Percentiles rank a stretch among this genome's conserved stretches.
Conservation (phyloP, 805 yeast species). For the Candida xyloterini region DNA sequence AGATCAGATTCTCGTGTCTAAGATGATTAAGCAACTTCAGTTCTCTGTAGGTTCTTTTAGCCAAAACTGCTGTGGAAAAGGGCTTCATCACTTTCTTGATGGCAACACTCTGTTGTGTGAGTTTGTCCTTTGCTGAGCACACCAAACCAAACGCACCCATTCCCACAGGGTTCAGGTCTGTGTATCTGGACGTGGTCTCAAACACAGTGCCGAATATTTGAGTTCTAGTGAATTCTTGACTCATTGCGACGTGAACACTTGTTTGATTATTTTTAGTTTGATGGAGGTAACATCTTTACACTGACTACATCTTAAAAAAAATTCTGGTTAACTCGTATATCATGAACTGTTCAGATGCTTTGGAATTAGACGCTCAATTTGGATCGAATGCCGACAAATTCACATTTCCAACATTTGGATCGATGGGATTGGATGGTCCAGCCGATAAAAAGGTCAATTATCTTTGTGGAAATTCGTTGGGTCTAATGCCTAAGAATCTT, state of each 20-base stretch:
- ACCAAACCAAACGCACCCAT: conserved; percentile 99
- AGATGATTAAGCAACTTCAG: conserved; percentile 88
- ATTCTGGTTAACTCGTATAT: background rate
- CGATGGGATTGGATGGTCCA: conserved; percentile 48
- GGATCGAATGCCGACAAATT: conserved; percentile 46
- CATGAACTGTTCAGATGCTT: conserved; percentile 20
- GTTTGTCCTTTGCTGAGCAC: conserved; percentile 90
- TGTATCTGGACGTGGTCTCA: conserved; percentile 85
- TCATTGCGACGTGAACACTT: conserved; percentile 20
- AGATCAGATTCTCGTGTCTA: conserved; percentile 90
- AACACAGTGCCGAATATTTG: conserved; percentile 95
- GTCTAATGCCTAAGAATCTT: conserved; percentile 75
- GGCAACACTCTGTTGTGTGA: conserved; percentile 91
- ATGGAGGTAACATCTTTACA: conserved; percentile 3
- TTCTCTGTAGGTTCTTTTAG: conserved; percentile 95
- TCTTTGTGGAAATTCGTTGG: conserved; percentile 92
- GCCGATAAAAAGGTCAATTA: conserved; percentile 44
- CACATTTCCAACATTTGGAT: conserved; percentile 61
- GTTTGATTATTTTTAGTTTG: conserved; percentile 1
- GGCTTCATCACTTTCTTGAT: conserved; percentile 98
- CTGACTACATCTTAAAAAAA: conserved; percentile 1
- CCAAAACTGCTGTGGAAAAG: conserved; percentile 88
- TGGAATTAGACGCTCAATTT: conserved; percentile 38
- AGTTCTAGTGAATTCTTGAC: conserved; percentile 57
- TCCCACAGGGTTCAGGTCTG: conserved; percentile 94